A percentile compares a stretch with the other conserved stretches of the same genome.
Evolutionary conservation across 2,329 filamentous ascomycete species (phyloP).

Genomic region (Cytospora piceicola): DNA sequence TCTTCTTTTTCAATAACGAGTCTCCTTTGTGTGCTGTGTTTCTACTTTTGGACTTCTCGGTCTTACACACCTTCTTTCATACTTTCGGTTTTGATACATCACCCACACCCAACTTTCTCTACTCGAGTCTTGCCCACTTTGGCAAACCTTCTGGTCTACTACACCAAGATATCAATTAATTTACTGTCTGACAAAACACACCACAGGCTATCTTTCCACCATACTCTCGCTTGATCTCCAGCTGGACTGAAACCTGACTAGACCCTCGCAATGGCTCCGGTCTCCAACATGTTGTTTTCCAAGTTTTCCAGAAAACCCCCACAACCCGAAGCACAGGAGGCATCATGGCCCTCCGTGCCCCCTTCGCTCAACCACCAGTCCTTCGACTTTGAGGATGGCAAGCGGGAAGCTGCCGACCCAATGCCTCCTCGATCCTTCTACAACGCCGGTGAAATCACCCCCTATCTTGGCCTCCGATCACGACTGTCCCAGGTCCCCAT

Average conservation of each 20-base stretch:
- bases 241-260: background rate
- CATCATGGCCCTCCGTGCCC: constrained; percentile 9
- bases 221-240: no score
- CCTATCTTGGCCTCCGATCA: constrained; percentile 87
- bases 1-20: background rate
- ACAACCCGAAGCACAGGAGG: background rate
- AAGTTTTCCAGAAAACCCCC: background rate
- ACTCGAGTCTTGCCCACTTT: background rate
- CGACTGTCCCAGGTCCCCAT: constrained; percentile 96
- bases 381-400: constrained; percentile 43
- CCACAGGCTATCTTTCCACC: background rate
- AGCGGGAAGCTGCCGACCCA: constrained; percentile 45
- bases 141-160: background rate
- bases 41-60: background rate
- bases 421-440: constrained; percentile 53
- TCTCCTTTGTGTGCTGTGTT: background rate
- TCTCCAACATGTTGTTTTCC: constrained; percentile 10
- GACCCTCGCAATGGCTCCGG: background rate
- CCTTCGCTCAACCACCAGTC: constrained; percentile 29
- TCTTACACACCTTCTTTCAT: background rate
- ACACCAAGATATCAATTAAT: background rate
- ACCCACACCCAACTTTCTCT: background rate
- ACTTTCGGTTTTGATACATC: background rate
- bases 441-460: constrained; percentile 67
- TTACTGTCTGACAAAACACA: background rate